phyloP scores from a whole-genome alignment of 805 yeast genomes.

The Scheffersomyces spartinae region DNA sequence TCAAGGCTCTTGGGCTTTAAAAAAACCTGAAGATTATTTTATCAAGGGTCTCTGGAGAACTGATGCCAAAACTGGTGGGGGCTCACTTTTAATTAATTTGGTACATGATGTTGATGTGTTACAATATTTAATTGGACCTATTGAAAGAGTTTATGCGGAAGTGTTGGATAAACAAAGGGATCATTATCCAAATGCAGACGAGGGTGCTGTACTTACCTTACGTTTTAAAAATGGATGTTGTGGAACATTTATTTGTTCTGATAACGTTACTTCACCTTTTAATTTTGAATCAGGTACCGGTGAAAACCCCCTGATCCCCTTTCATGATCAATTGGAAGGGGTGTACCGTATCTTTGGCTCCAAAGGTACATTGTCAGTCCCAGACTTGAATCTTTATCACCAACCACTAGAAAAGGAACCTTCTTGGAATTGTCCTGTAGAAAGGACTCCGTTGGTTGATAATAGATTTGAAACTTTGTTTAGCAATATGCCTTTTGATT shows the following conservation, averaged over 20 bases:
- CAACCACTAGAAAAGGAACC: conserved; percentile 8
- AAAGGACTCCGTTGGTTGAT: conserved; percentile 6
- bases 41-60: conserved; percentile 22
- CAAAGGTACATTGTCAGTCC: conserved; percentile 26
- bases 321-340: conserved; percentile 16
- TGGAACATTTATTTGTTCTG: conserved; percentile 27
- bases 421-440: conserved; percentile 16
- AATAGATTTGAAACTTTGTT: conserved; percentile 6
- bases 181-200: conserved; percentile 19
- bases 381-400: conserved; percentile 23
- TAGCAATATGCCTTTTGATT: conserved; percentile 19
- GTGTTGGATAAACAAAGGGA: conserved; percentile 16
- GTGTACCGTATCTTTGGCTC: conserved; percentile 27
- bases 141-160: conserved; percentile 25
- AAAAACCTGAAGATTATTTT: conserved; percentile 24
- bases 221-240: conserved; percentile 19
- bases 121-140: conserved; percentile 27
- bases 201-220: conserved; percentile 24
- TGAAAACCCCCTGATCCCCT: conserved; percentile 26
- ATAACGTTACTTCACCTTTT: conserved; percentile 25
- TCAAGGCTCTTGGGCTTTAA: conserved; percentile 28
- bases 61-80: conserved; percentile 18
- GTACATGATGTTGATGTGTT: conserved; percentile 28
- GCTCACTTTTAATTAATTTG: conserved; percentile 24
- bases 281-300: conserved; percentile 29